Evolutionary conservation across 192 early-diverging fungal species (phyloP).

Genomic region (Coemansia reversa): DNA sequence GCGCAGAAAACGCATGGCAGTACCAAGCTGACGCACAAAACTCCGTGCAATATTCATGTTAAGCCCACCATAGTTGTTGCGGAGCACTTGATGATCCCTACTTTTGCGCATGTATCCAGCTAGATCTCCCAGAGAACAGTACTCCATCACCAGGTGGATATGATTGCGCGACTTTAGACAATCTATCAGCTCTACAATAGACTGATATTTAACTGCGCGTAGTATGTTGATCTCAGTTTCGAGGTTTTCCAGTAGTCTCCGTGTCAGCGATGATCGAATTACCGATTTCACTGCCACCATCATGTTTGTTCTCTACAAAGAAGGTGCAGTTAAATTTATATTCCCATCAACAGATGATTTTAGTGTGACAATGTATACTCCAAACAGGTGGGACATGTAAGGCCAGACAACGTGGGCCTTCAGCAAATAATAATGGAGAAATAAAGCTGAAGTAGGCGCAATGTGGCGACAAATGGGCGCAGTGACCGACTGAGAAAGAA

Average conservation of each 20-base stretch:
- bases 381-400: too few species aligned
- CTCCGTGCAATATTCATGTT: slow-evolving; percentile 76
- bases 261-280: slow-evolving; percentile 80
- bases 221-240: slow-evolving; percentile 95
- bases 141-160: slow-evolving; percentile 98
- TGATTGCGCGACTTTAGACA: slow-evolving; percentile 91
- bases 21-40: slow-evolving; percentile 76
- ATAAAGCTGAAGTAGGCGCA: too few species aligned
- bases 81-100: slow-evolving; percentile 53
- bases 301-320: slow-evolving; percentile 53
- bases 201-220: slow-evolving; percentile 75
- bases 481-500: neutral
- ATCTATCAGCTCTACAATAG: slow-evolving; percentile 87
- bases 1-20: slow-evolving; percentile 85
- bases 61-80: slow-evolving; percentile 73
- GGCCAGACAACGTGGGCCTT: too few species aligned
- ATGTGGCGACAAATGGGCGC: too few species aligned
- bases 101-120: slow-evolving; percentile 81
- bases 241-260: slow-evolving; percentile 88
- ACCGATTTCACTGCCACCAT: slow-evolving; percentile 93
- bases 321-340: neutral
- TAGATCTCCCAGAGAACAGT: slow-evolving; percentile 92
- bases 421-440: too few species aligned
- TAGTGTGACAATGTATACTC: too few species aligned
- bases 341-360: too few species aligned